Evolutionary conservation across 768 basidiomycete species (phyloP).

Genomic region (Strobilomyces echinocephalus): DNA sequence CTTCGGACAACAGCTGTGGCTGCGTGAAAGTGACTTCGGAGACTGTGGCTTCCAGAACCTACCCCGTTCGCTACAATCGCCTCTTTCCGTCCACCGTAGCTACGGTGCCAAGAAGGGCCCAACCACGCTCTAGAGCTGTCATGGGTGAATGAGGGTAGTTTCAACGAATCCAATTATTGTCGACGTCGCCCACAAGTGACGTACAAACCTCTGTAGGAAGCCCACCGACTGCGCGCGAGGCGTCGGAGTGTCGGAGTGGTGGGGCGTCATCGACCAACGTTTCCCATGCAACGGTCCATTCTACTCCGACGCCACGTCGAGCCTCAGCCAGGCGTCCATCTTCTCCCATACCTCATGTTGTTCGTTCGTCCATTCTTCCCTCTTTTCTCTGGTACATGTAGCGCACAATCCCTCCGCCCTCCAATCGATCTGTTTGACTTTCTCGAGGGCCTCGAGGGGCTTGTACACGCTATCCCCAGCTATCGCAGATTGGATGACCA

Average conservation of each 20-base stretch:
- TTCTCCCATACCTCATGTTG: slow-evolving; percentile 54
- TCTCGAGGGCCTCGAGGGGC: slow-evolving; percentile 67
- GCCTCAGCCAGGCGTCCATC: slow-evolving; percentile 55
- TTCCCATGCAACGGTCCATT: background rate
- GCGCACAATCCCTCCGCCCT: slow-evolving; percentile 50
- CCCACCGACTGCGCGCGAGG: background rate
- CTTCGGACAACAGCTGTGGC: too few species aligned
- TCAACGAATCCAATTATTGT: background rate
- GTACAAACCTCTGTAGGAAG: background rate
- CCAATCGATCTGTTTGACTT: slow-evolving; percentile 59
- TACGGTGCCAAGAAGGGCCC: too few species aligned
- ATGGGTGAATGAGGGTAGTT: background rate
- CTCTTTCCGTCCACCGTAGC: too few species aligned
- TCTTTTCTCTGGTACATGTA: slow-evolving; percentile 54
- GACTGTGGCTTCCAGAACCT: background rate
- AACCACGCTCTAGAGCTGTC: too few species aligned
- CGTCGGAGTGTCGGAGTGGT: background rate
- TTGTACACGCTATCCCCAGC: slow-evolving; percentile 58
- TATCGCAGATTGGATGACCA: slow-evolving; percentile 66
- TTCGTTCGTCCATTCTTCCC: slow-evolving; percentile 61
- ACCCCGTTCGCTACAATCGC: too few species aligned
- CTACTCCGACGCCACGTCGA: slow-evolving; percentile 9
- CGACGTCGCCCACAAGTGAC: slow-evolving; percentile 3
- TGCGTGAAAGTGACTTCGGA: too few species aligned
- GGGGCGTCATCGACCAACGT: background rate